phyloP scores from a whole-genome alignment of 768 basidiomycete genomes.

The Fomitopsis serialis region DNA sequence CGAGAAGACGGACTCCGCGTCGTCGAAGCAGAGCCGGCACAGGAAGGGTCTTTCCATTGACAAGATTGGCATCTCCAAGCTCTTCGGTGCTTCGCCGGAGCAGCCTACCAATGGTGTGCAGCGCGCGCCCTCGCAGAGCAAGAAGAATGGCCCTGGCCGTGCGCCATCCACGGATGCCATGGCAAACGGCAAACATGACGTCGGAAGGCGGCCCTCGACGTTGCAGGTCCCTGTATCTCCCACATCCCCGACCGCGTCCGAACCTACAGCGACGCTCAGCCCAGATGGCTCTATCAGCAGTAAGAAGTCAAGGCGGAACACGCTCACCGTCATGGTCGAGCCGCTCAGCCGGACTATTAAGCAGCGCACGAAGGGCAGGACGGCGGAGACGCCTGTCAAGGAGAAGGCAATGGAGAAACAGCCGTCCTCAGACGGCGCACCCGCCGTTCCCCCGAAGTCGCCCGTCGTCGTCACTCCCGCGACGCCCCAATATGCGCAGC shows the following conservation, averaged over 20 bases:
- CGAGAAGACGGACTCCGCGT: slow-evolving; percentile 18
- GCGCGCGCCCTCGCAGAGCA: slow-evolving; percentile 39
- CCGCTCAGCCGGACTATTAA: slow-evolving; percentile 57
- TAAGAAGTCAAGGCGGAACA: slow-evolving; percentile 72
- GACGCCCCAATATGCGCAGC: slow-evolving; percentile 20
- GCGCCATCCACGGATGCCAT: slow-evolving; percentile 18
- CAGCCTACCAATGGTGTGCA: slow-evolving; percentile 25
- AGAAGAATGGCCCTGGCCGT: slow-evolving; percentile 17
- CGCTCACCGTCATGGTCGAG: slow-evolving; percentile 83
- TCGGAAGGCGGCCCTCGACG: slow-evolving; percentile 24
- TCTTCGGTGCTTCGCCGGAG: slow-evolving; percentile 48
- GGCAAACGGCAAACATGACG: slow-evolving; percentile 14
- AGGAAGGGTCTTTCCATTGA: slow-evolving; percentile 72
- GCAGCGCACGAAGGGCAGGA: slow-evolving; percentile 19
- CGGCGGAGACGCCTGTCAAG: slow-evolving; percentile 23
- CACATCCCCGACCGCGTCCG: slow-evolving; percentile 7
- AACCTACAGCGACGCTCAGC: slow-evolving; percentile 24
- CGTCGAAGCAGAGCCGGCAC: slow-evolving; percentile 43
- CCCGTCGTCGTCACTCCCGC: slow-evolving; percentile 11
- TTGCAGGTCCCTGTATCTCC: slow-evolving; percentile 21
- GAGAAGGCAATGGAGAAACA: slow-evolving; percentile 25
- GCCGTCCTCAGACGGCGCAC: slow-evolving; percentile 4
- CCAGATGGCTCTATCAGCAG: slow-evolving; percentile 25
- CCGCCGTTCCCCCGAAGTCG: slow-evolving; percentile 14
- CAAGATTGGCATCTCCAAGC: slow-evolving; percentile 73